Evolutionary conservation across 352 stramenopile species (phyloP), one percentile per base, ranked within the genome.

Genomic region (Vaucheria bursata): DNA sequence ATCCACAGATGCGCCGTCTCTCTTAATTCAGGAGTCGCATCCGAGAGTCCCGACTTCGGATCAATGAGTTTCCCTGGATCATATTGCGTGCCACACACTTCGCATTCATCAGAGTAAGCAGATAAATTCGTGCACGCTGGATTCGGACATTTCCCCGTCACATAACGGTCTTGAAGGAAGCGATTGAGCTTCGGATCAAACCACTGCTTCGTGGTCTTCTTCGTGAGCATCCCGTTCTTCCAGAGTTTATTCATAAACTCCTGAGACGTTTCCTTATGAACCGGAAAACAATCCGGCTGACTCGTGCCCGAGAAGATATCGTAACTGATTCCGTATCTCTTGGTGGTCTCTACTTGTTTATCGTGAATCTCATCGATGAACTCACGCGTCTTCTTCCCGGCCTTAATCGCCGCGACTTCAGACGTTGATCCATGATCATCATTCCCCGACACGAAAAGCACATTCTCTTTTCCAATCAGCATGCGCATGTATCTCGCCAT

Each of bases 171-270:
- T 59, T 59, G 45, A 18, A 59, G 25, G 45, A 59, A 59, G 45
- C 45, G 45, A 18, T 18, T 18, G 45, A 59, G 18, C 45, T 59
- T 59, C 45, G 45, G 45, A 59, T 59, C 45, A 59, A 59, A 59
- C 45, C 45, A 59, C 45, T 59, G 45, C 45, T 59, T 59, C 12
- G 45, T 59, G 45, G 45, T 59, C 25, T 59, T 59, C 25, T 59
- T 59, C 45, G 18, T 25, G 12, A 59, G 45, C 45, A 59, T 59
- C 12, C 45, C 45, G 45, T 59, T 59, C 45, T 59, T 59, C 45
- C 45, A 59, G 25, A 59, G 45, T 25, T 59, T 59, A 25, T 59
- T 59, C 45, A 59, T 59, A 59, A 59, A 59, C 12, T 59, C 45
- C 25, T 59, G 45, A 18, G 45, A 59, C 45, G 45, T 59, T 25